A percentile compares a stretch with the other conserved stretches of the same genome.
Conservation (phyloP, 257 asterid genomes). For the Gentiana dahurica region DNA sequence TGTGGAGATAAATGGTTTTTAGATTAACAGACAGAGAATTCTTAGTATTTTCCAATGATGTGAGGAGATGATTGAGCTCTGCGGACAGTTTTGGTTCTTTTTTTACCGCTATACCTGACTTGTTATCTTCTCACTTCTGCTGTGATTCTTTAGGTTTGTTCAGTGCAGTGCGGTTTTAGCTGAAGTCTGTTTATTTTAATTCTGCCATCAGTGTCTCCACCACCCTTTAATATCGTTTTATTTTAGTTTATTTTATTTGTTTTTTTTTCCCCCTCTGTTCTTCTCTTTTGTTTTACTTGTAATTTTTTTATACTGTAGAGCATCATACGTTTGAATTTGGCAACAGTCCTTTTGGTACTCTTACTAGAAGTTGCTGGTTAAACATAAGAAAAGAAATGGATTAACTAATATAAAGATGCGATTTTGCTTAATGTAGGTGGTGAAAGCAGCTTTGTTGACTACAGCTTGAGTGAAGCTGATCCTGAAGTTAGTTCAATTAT, state of each 20-base stretch:
- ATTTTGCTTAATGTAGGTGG: slow-evolving; percentile 26
- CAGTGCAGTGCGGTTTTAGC: no score
- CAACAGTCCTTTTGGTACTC: not conserved
- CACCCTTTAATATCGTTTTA: no score
- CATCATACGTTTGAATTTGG: not conserved
- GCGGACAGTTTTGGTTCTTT: no score
- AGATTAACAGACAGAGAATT: no score
- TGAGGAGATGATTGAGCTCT: no score
- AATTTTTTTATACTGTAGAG: not conserved
- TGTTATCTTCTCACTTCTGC: no score
- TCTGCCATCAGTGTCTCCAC: no score
- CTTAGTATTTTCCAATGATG: no score
- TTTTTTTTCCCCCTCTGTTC: not conserved
- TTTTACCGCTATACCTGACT: no score
- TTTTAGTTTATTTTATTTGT: not conserved
- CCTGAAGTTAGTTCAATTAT: slow-evolving; percentile 65
- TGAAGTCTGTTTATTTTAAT: no score
- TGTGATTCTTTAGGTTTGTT: no score
- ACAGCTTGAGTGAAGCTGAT: slow-evolving; percentile 55
- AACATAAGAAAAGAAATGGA: no score
- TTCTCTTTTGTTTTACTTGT: not conserved
- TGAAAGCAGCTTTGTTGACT: slow-evolving; percentile 48
- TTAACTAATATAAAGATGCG: not conserved
- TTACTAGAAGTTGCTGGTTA: not conserved
- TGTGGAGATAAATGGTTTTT: not conserved